Evolutionary conservation across 257 asterid genomes (phyloP).

Genomic region (Nicotiana otophora): DNA sequence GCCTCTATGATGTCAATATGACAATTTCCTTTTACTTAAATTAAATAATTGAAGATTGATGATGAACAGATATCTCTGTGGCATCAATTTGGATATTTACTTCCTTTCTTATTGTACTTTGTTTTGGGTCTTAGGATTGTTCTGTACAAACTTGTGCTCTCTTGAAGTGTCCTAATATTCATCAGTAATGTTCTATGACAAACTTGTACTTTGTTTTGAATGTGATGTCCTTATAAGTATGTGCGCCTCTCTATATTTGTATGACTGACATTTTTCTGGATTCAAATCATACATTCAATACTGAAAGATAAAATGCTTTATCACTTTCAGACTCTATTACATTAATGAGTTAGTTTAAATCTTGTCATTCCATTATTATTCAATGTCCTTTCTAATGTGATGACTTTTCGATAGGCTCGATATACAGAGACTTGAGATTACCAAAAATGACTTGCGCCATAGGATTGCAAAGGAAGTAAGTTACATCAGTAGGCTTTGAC

Average conservation of each 20-base stretch:
- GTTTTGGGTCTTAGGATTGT: neutral
- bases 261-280: neutral
- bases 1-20: constrained; percentile 4
- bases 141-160: neutral
- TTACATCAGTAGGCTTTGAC: constrained; percentile 11
- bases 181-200: neutral
- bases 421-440: constrained; percentile 82
- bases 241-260: neutral
- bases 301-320: neutral
- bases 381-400: constrained; percentile 1
- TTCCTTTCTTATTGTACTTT: neutral
- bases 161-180: neutral
- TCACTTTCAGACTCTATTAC: neutral
- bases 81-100: neutral
- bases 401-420: constrained; percentile 55
- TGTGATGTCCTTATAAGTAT: neutral
- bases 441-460: constrained; percentile 86
- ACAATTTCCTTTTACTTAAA: neutral
- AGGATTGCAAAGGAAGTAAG: constrained; percentile 91
- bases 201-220: neutral
- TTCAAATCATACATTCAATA: neutral
- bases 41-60: neutral
- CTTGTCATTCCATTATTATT: neutral
- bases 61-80: neutral
- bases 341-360: neutral